These are phyloP conservation scores for Fusarium sp. DNA, from an alignment of 2,329 filamentous ascomycete species.

Conservation along the genomic window DNA sequence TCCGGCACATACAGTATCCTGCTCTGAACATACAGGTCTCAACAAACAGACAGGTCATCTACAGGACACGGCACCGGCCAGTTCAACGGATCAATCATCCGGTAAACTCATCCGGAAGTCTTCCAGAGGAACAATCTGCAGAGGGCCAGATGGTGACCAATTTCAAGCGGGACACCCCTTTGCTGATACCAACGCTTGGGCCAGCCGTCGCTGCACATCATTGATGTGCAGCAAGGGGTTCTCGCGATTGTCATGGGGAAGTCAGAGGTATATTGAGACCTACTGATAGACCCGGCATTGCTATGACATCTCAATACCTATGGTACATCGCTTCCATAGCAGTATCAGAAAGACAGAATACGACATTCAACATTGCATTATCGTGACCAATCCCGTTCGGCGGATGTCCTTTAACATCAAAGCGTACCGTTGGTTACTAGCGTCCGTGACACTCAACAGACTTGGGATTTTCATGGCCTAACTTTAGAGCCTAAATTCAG, in stretches of 20 bases:
- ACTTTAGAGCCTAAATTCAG: slow-evolving; percentile 11
- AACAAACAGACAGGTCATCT: slow-evolving; percentile 18
- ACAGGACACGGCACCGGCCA: slow-evolving; percentile 22
- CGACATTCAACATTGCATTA: neutral
- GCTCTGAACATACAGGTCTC: neutral
- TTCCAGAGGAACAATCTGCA: slow-evolving; percentile 30
- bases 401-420: slow-evolving; percentile 33
- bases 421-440: slow-evolving; percentile 37
- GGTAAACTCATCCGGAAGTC: slow-evolving; percentile 15
- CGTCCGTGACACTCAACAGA: slow-evolving; percentile 21
- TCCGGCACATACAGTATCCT: neutral
- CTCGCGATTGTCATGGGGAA: slow-evolving; percentile 39
- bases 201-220: slow-evolving; percentile 48
- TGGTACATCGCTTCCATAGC: neutral
- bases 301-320: slow-evolving; percentile 6
- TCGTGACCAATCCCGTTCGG: slow-evolving; percentile 30
- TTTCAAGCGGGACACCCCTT: slow-evolving; percentile 33
- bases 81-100: slow-evolving; percentile 17
- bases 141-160: slow-evolving; percentile 29
- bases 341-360: slow-evolving; percentile 1
- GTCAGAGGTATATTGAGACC: slow-evolving; percentile 19
- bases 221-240: slow-evolving; percentile 39
- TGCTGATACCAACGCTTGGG: slow-evolving; percentile 39
- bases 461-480: slow-evolving; percentile 19
- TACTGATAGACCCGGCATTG: neutral